Evolutionary conservation across 2,329 filamentous ascomycete genomes (phyloP).

Genomic region (Aaosphaeria pasadenensis): DNA sequence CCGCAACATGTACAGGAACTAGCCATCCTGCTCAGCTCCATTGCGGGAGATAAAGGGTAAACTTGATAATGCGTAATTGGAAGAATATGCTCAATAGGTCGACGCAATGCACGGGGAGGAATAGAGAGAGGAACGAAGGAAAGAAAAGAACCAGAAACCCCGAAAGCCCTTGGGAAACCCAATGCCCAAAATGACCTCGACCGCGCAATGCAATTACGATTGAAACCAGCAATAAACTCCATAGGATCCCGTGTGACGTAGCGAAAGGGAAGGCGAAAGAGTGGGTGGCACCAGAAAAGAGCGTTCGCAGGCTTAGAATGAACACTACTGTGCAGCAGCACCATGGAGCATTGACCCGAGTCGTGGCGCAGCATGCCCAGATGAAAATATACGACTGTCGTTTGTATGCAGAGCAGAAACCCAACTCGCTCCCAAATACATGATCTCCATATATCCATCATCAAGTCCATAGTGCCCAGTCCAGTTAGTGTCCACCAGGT

Average conservation of each 20-base stretch:
- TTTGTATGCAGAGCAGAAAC: too few relatives aligned
- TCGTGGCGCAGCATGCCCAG: too few relatives aligned
- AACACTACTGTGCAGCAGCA: too few relatives aligned
- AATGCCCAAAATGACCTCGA: slow-evolving; percentile 24
- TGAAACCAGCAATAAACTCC: slow-evolving; percentile 11
- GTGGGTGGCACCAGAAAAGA: neutral
- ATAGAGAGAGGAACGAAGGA: too few relatives aligned
- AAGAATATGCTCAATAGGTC: slow-evolving; percentile 11
- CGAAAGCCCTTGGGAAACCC: too few relatives aligned
- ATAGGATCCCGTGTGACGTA: neutral
- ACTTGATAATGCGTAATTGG: slow-evolving; percentile 9
- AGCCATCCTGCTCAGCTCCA: slow-evolving; percentile 8
- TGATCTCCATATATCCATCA: neutral
- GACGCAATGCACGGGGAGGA: slow-evolving; percentile 6
- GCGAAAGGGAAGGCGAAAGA: neutral
- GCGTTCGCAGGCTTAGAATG: too few relatives aligned
- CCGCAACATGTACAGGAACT: slow-evolving; percentile 12
- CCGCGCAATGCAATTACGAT: slow-evolving; percentile 30
- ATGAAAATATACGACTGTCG: too few relatives aligned
- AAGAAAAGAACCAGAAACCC: too few relatives aligned
- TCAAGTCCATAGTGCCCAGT: neutral
- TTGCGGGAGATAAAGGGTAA: neutral
- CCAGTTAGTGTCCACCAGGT: neutral
- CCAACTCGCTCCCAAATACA: neutral
- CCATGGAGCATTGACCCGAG: too few relatives aligned